phyloP scores from a whole-genome alignment of 2,329 filamentous ascomycete species.

The Fusarium buharicum region DNA sequence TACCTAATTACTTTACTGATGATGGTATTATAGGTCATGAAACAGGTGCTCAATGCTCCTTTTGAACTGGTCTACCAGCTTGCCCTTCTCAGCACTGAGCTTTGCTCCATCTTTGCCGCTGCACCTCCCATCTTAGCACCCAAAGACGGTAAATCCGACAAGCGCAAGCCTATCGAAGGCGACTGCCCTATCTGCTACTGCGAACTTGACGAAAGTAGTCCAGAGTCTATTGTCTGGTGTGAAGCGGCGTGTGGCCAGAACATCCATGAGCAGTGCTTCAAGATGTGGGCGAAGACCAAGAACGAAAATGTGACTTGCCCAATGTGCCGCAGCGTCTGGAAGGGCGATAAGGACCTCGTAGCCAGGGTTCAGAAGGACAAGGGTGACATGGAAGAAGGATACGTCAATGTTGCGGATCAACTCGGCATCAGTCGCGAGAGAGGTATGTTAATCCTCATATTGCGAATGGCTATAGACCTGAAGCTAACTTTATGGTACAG shows the following conservation, averaged over 20 bases:
- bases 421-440: slow-evolving; percentile 66
- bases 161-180: slow-evolving; percentile 62
- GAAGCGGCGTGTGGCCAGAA: slow-evolving; percentile 65
- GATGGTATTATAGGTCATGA: slow-evolving; percentile 59
- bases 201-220: slow-evolving; percentile 52
- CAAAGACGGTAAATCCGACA: slow-evolving; percentile 45
- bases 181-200: slow-evolving; percentile 69
- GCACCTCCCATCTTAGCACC: slow-evolving; percentile 62
- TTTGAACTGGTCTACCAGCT: slow-evolving; percentile 69
- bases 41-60: slow-evolving; percentile 67
- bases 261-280: slow-evolving; percentile 64
- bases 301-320: slow-evolving; percentile 63
- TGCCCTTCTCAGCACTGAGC: slow-evolving; percentile 67
- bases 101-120: slow-evolving; percentile 66
- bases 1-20: not conserved
- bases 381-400: slow-evolving; percentile 61
- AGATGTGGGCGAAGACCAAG: slow-evolving; percentile 64
- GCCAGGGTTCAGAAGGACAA: slow-evolving; percentile 57
- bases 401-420: slow-evolving; percentile 70
- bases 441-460: slow-evolving; percentile 52
- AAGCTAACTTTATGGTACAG: slow-evolving; percentile 20
- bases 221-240: slow-evolving; percentile 61
- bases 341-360: slow-evolving; percentile 55
- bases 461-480: not conserved
- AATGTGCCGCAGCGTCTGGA: slow-evolving; percentile 69